phyloP scores from a whole-genome alignment of 163 green algal species.

The Chloromonas sp. region DNA sequence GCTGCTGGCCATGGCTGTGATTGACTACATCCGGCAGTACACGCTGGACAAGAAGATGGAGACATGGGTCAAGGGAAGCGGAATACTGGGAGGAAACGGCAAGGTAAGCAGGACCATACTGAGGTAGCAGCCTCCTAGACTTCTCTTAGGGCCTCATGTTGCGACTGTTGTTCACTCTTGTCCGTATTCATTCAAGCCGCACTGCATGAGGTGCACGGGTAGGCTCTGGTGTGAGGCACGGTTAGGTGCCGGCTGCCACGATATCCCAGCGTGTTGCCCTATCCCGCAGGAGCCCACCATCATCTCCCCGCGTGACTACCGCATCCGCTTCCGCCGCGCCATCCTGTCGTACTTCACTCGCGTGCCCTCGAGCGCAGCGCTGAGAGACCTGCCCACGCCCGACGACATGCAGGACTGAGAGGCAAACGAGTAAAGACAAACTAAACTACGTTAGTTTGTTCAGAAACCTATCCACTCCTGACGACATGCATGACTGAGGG shows the following conservation, averaged over 20 bases:
- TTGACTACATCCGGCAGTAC: constrained; percentile 96
- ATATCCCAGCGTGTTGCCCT: no score
- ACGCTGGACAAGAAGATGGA: constrained; percentile 95
- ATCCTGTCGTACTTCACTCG: constrained; percentile 73
- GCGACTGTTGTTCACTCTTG: not conserved
- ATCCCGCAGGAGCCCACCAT: constrained; percentile 86
- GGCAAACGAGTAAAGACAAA: no score
- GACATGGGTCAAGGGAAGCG: constrained; percentile 90
- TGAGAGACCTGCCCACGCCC: not conserved
- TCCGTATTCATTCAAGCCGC: not conserved
- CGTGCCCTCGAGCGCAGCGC: constrained; percentile 31
- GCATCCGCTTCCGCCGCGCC: constrained; percentile 50
- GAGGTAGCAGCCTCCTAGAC: not conserved
- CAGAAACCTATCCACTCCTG: no score
- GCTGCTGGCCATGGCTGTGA: constrained; percentile 85
- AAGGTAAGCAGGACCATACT: constrained; percentile 19
- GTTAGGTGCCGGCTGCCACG: not conserved
- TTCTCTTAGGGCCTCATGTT: not conserved
- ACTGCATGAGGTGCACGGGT: not conserved
- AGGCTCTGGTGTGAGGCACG: not conserved
- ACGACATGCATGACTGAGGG: no score
- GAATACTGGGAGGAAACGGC: constrained; percentile 78
- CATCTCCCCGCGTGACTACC: constrained; percentile 91
- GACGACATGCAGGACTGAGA: not conserved
- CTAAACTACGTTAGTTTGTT: no score